Evolutionary conservation across 2,329 filamentous ascomycete species (phyloP).

Genomic region (Escovopsis sp.): DNA sequence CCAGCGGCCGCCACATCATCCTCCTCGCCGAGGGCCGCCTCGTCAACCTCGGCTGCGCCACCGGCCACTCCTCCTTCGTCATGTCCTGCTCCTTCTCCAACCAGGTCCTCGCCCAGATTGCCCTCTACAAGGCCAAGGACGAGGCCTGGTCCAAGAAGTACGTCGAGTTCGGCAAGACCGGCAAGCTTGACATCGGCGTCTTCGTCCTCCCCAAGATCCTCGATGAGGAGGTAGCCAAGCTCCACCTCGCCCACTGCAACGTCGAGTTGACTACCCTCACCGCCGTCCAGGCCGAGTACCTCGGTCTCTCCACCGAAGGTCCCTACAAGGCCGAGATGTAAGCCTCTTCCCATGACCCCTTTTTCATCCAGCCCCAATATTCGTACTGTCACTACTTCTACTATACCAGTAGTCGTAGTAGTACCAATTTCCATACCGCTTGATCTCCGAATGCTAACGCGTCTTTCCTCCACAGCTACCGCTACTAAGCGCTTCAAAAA

Average conservation of each 20-base stretch:
- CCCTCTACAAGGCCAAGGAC: conserved; percentile 89
- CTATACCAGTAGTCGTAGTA: no score
- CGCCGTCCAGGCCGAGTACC: conserved; percentile 82
- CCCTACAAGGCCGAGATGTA: conserved; percentile 95
- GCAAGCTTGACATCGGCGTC: conserved; percentile 82
- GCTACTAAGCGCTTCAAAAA: conserved; percentile 27
- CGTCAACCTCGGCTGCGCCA: conserved; percentile 98
- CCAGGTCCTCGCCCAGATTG: conserved; percentile 98
- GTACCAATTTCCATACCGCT: no score
- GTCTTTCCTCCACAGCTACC: conserved; percentile 26
- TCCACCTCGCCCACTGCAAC: conserved; percentile 88
- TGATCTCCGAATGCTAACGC: no score
- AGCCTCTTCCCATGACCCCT: conserved; percentile 14
- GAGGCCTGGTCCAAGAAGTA: conserved; percentile 83
- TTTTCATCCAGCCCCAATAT: neutral
- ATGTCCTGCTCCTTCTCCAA: conserved; percentile 99
- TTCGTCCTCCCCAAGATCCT: conserved; percentile 95
- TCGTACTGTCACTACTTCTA: conserved; percentile 10
- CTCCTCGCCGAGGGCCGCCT: conserved; percentile 96
- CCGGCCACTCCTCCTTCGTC: conserved; percentile 97
- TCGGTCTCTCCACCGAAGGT: conserved; percentile 70
- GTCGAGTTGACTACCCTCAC: conserved; percentile 82
- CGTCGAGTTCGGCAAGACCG: conserved; percentile 83
- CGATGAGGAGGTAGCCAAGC: conserved; percentile 92
- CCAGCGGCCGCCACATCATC: conserved; percentile 90